A percentile compares a stretch with the other conserved stretches of the same genome.
These are phyloP conservation scores for Setaria viridis DNA, from an alignment of 202 grass and related monocot genomes.

Conservation along the genomic window DNA sequence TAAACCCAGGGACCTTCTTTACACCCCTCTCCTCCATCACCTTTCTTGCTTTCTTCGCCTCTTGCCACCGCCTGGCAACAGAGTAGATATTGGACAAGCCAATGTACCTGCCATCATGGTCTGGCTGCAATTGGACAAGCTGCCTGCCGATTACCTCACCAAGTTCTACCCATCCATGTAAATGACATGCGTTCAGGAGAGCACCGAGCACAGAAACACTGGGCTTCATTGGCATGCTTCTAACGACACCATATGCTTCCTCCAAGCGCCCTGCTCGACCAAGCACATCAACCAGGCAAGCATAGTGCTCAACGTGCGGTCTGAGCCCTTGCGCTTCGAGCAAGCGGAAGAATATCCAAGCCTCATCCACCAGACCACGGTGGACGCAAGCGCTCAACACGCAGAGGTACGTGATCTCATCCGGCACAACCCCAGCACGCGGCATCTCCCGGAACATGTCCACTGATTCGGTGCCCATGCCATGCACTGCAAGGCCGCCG, in stretches of 20 bases:
- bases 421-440: slow-evolving; percentile 35
- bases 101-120: slow-evolving; percentile 65
- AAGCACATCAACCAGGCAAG: slow-evolving; percentile 79
- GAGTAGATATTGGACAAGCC: slow-evolving; percentile 62
- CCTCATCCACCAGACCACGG: slow-evolving; percentile 59
- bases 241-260: slow-evolving; percentile 60
- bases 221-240: slow-evolving; percentile 65
- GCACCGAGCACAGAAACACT: slow-evolving; percentile 70
- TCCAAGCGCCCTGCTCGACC: slow-evolving; percentile 64
- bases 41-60: slow-evolving; percentile 54
- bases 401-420: slow-evolving; percentile 69
- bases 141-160: slow-evolving; percentile 60
- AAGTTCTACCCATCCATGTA: slow-evolving; percentile 57
- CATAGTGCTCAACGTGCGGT: slow-evolving; percentile 69
- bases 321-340: slow-evolving; percentile 57
- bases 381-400: slow-evolving; percentile 64
- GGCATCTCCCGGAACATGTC: slow-evolving; percentile 67
- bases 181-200: slow-evolving; percentile 58
- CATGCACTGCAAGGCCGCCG: slow-evolving; percentile 58
- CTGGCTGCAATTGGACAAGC: slow-evolving; percentile 61
- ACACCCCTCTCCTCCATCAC: slow-evolving; percentile 55
- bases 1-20: slow-evolving; percentile 51
- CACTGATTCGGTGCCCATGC: slow-evolving; percentile 48
- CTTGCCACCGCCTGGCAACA: slow-evolving; percentile 58
- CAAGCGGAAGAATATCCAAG: slow-evolving; percentile 50